phyloP scores from a whole-genome alignment of 345 rosid genomes.

The Bruguiera sexangula region DNA sequence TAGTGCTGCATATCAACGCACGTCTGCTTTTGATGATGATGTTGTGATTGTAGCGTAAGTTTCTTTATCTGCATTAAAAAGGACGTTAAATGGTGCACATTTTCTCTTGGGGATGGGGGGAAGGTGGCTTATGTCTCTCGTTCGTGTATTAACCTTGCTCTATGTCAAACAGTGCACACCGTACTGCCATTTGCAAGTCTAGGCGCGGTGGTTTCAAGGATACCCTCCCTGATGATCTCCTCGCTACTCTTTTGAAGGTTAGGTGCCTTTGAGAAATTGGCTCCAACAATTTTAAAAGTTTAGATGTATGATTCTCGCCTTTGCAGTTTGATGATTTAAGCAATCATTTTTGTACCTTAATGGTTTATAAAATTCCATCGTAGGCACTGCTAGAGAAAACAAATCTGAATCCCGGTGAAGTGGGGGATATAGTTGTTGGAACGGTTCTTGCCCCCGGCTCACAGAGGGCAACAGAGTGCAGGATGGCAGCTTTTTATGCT shows the following conservation, averaged over 20 bases:
- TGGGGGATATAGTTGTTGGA: slow-evolving; percentile 91
- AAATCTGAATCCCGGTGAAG: slow-evolving; percentile 71
- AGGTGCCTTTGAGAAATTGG: not conserved
- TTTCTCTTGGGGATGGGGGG: too few relatives aligned
- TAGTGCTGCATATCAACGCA: slow-evolving; percentile 50
- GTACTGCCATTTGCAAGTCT: slow-evolving; percentile 85
- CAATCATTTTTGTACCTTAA: not conserved
- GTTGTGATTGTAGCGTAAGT: slow-evolving; percentile 87
- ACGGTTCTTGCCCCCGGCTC: slow-evolving; percentile 90
- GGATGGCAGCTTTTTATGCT: slow-evolving; percentile 94
- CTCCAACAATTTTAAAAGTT: too few relatives aligned
- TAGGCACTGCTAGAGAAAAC: slow-evolving; percentile 78
- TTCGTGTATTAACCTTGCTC: not conserved
- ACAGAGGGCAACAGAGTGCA: slow-evolving; percentile 72
- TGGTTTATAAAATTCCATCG: slow-evolving; percentile 3
- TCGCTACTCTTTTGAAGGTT: slow-evolving; percentile 84
- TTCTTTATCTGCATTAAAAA: not conserved
- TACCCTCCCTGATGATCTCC: slow-evolving; percentile 77
- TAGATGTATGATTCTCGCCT: too few relatives aligned
- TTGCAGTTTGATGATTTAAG: too few relatives aligned
- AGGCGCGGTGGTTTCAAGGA: slow-evolving; percentile 95
- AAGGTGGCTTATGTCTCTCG: too few relatives aligned
- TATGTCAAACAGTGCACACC: slow-evolving; percentile 57
- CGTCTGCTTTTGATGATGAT: slow-evolving; percentile 72
- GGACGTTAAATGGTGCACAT: too few relatives aligned